Conservation (phyloP, 768 basidiomycete genomes). For the Vishniacozyma victoriae region DNA sequence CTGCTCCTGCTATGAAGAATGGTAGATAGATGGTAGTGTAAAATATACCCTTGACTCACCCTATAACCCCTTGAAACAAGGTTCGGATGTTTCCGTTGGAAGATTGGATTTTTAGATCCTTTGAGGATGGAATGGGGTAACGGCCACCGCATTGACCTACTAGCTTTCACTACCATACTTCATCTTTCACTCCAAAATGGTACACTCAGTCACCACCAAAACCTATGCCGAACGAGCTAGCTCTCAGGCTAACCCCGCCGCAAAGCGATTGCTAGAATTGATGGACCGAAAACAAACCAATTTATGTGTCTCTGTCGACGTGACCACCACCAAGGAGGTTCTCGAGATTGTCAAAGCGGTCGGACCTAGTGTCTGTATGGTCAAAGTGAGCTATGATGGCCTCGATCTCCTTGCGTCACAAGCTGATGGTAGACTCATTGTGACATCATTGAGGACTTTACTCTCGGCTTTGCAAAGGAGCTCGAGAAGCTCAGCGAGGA, state of each 20-base stretch:
- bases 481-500: constrained; percentile 66
- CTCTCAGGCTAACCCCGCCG: constrained; percentile 61
- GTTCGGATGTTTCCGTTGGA: too few relatives aligned
- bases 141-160: too few relatives aligned
- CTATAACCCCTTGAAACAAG: too few relatives aligned
- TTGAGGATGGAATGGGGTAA: too few relatives aligned
- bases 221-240: constrained; percentile 37
- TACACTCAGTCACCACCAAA: too few relatives aligned
- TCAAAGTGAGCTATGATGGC: constrained; percentile 60
- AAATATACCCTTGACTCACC: too few relatives aligned
- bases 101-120: too few relatives aligned
- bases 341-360: constrained; percentile 80
- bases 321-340: constrained; percentile 70
- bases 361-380: constrained; percentile 81
- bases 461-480: constrained; percentile 61
- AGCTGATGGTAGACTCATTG: constrained; percentile 70
- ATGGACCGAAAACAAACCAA: constrained; percentile 86
- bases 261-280: constrained; percentile 67
- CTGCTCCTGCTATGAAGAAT: too few relatives aligned
- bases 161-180: too few relatives aligned
- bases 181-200: too few relatives aligned
- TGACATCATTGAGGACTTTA: constrained; percentile 91
- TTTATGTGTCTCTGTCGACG: constrained; percentile 92
- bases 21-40: too few relatives aligned
- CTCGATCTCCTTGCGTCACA: not conserved